Evolutionary conservation across 2,329 filamentous ascomycete species (phyloP).

Genomic region (Mariannaea sp.): DNA sequence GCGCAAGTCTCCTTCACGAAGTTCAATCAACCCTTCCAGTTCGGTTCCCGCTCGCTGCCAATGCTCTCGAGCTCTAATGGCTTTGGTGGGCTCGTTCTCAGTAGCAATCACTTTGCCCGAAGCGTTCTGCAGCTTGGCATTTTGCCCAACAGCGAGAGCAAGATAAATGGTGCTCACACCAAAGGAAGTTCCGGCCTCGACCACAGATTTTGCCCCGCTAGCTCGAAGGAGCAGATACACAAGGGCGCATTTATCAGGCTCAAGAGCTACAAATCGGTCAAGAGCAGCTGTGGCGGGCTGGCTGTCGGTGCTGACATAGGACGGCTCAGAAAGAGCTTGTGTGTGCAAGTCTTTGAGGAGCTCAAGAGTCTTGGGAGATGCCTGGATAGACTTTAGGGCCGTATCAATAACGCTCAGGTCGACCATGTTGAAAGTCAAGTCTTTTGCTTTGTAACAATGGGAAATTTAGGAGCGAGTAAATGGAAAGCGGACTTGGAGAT

Average conservation of each 20-base stretch:
- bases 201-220: constrained; percentile 54
- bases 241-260: constrained; percentile 61
- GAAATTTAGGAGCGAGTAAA: too few relatives aligned
- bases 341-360: constrained; percentile 41
- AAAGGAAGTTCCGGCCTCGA: constrained; percentile 66
- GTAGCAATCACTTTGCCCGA: constrained; percentile 58
- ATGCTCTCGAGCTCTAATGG: constrained; percentile 53
- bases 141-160: constrained; percentile 60
- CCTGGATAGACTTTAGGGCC: constrained; percentile 39
- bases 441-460: too few relatives aligned
- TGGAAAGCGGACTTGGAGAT: too few relatives aligned
- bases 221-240: constrained; percentile 58
- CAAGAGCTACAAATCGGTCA: constrained; percentile 64
- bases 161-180: constrained; percentile 68
- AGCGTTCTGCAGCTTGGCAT: constrained; percentile 37
- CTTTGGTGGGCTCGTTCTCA: constrained; percentile 62
- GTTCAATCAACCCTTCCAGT: constrained; percentile 56
- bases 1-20: constrained; percentile 61
- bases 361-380: constrained; percentile 32
- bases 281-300: constrained; percentile 26
- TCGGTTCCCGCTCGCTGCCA: constrained; percentile 57
- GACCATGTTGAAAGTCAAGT: constrained; percentile 15
- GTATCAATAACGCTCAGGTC: constrained; percentile 33
- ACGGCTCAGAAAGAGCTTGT: constrained; percentile 38
- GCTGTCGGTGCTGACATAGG: constrained; percentile 37